Base-by-base conservation (phyloP, 2,329 filamentous ascomycete genomes). In the Hypoxylon sp. region DNA sequence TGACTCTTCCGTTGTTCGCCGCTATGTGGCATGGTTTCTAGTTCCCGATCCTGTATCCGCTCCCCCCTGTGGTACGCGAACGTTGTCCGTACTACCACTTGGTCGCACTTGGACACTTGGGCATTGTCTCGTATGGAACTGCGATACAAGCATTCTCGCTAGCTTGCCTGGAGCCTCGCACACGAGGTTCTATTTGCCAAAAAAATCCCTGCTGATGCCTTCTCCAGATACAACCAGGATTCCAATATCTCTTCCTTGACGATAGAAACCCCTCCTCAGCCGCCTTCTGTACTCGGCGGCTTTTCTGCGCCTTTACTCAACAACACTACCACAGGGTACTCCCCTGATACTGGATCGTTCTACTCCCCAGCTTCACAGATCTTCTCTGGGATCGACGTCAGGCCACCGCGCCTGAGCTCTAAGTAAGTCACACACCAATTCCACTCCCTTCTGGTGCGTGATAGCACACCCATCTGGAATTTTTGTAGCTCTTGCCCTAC, bases 201-300 rank as follows among this genome's bases (percentile, higher is more conserved):
- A 27, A 27, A 41, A 74, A 65, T 60, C 70, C 70, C 65, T 75
- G 73, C 78, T 80, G 69, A 80, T 76, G 70, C 59, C 60, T 74
- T 74, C 64, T 68, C 77, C 56, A 88, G 86, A 82, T 87, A 86
- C 79, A 82, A 79, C 74, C 84, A 86, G 75, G 85, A 87, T 73
- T 78, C 83, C 73, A 82, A 78, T 76, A 81, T 81, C 67, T 81
- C 84, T 69, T 80, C 85, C 73, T 79, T 87, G 72, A 82, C 83
- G 70, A 81, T 87, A 78, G 85, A 87, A 76, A 83, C 76, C 67
- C 76, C 84, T 68, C 74, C 82, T 59, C 84, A 86, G 74, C 80
- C 83, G 68, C 78, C 84, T 59, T 80, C 83, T 63, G 80, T 85
- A 72, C 76, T 87, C 75, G 82, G 78, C 73, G 76, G 87, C 67